Conservation (phyloP, 441 rosid species). For the Eutrema salsugineum region DNA sequence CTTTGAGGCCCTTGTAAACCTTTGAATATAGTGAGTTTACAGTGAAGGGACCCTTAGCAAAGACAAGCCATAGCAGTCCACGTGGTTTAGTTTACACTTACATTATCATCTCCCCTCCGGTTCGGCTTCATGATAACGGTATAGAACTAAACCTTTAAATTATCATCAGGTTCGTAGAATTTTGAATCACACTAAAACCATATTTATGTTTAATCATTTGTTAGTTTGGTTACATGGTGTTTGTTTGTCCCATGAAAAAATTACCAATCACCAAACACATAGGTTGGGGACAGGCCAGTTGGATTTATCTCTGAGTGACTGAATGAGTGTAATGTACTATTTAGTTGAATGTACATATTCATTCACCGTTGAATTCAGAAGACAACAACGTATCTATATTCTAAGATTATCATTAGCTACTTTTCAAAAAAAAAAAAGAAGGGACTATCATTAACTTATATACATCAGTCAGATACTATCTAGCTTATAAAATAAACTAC, state of each 20-base stretch:
- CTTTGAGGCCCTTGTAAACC: conserved; percentile 14
- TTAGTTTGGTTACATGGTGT: not conserved
- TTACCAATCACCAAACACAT: not conserved
- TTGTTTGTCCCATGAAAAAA: not conserved
- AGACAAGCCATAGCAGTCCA: not conserved
- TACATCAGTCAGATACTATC: not conserved
- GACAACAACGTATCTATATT: not conserved
- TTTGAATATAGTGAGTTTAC: not conserved
- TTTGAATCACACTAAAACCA: not conserved
- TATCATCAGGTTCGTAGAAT: not conserved
- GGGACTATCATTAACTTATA: too few species aligned
- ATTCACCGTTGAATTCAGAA: not conserved
- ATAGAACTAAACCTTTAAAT: not conserved
- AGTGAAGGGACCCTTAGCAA: not conserved
- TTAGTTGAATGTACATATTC: not conserved
- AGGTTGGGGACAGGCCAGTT: not conserved
- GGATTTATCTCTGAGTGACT: not conserved
- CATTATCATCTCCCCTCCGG: not conserved
- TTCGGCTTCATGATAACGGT: not conserved
- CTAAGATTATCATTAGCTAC: not conserved
- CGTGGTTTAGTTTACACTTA: not conserved
- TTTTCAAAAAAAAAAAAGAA: too few species aligned
- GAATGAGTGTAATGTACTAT: not conserved
- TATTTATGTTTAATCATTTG: not conserved
- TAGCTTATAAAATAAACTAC: not conserved